These are phyloP conservation scores for Primulina huaijiensis DNA, from an alignment of 257 asterid genomes.

Conservation along the genomic window DNA sequence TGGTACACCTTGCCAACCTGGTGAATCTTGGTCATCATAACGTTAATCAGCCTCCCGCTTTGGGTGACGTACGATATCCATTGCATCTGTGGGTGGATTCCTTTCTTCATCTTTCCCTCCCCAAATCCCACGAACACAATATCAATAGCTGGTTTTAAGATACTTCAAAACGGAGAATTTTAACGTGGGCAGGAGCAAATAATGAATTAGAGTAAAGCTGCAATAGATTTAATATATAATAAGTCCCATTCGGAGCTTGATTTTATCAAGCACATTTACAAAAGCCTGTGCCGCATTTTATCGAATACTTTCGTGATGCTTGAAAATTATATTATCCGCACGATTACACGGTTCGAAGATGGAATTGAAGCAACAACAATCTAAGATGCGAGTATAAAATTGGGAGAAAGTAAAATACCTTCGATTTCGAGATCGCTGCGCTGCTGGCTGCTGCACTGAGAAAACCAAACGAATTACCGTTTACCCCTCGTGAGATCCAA, in stretches of 20 bases:
- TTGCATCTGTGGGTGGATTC: conserved; percentile 75
- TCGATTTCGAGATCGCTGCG: too few species aligned
- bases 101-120: conserved; percentile 65
- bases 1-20: conserved; percentile 72
- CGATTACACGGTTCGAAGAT: not conserved
- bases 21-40: conserved; percentile 68
- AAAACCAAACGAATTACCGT: too few species aligned
- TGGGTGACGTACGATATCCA: conserved; percentile 83
- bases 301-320: not conserved
- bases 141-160: not conserved
- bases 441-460: too few species aligned
- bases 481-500: too few species aligned
- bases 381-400: too few species aligned
- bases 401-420: too few species aligned
- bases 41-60: conserved; percentile 59
- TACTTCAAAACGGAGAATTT: not conserved
- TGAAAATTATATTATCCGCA: too few species aligned
- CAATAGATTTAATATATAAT: too few species aligned
- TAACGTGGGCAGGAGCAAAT: not conserved
- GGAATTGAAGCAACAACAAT: not conserved
- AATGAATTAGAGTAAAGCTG: not conserved
- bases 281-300: not conserved
- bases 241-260: not conserved
- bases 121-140: not conserved
- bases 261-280: not conserved